Evolutionary conservation across 495 filamentous ascomycete species (phyloP).

Genomic region (Monascus purpureus): DNA sequence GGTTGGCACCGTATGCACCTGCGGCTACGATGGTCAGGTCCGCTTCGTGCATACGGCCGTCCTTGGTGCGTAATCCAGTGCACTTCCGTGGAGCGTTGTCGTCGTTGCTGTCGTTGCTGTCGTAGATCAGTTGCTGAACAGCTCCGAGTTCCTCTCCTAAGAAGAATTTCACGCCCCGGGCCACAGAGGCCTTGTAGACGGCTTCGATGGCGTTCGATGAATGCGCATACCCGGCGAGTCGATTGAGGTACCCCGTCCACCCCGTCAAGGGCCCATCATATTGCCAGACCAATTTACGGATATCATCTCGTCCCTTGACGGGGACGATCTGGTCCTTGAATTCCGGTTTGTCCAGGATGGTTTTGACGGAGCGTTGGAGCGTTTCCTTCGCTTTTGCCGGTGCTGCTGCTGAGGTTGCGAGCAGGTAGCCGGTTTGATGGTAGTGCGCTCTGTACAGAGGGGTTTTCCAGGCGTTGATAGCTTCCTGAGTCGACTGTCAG

Average conservation of each 20-base stretch:
- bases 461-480: conserved; percentile 36
- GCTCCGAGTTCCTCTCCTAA: conserved; percentile 15
- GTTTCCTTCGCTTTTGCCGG: conserved; percentile 33
- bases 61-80: conserved; percentile 21
- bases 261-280: conserved; percentile 32
- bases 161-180: conserved; percentile 22
- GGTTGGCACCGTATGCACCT: conserved; percentile 23
- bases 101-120: conserved; percentile 8
- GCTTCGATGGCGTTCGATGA: conserved; percentile 28
- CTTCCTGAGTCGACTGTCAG: conserved; percentile 32
- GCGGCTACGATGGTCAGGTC: conserved; percentile 28
- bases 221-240: conserved; percentile 38
- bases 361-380: conserved; percentile 27
- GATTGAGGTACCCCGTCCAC: conserved; percentile 43
- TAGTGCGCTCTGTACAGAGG: conserved; percentile 38
- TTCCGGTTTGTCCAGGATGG: conserved; percentile 20
- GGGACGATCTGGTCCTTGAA: conserved; percentile 22
- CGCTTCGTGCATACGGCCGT: conserved; percentile 21
- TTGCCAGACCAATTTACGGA: conserved; percentile 27
- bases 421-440: conserved; percentile 40
- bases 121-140: conserved; percentile 14
- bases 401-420: conserved; percentile 31
- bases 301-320: conserved; percentile 19
- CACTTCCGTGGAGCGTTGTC: no score
- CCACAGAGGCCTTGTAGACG: conserved; percentile 13